Evolutionary conservation across 768 basidiomycete genomes (phyloP).

Genomic region (Macrolepiota albuminosa): DNA sequence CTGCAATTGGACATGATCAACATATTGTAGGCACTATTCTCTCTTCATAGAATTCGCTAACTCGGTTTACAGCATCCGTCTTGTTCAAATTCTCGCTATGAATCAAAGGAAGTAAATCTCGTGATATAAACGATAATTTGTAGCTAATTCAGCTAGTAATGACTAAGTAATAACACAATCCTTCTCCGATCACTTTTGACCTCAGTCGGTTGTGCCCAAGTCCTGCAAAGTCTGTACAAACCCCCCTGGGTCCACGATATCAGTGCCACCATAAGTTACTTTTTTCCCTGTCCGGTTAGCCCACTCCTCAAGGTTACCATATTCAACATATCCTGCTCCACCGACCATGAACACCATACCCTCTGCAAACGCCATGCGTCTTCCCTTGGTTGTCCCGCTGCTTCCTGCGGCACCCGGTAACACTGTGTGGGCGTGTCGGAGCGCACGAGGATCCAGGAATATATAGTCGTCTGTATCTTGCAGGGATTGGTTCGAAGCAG

Average conservation of each 20-base stretch:
- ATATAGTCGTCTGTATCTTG: conserved; percentile 96
- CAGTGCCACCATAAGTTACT: conserved; percentile 93
- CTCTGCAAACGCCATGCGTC: conserved; percentile 78
- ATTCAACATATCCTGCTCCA: conserved; percentile 96
- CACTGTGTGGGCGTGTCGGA: conserved; percentile 48
- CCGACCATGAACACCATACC: conserved; percentile 93
- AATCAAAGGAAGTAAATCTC: conserved; percentile 40
- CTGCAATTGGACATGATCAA: conserved; percentile 88
- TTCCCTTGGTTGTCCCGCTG: conserved; percentile 34
- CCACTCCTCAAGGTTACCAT: conserved; percentile 96
- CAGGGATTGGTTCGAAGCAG: conserved; percentile 89
- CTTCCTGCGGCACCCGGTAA: conserved; percentile 51
- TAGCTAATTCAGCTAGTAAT: conserved; percentile 10
- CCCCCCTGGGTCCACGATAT: conserved; percentile 84
- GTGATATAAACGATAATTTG: background rate
- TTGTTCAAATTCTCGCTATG: conserved; percentile 77
- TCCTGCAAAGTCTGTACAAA: conserved; percentile 72
- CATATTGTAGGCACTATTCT: conserved; percentile 37
- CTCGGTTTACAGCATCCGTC: conserved; percentile 51
- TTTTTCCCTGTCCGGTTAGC: conserved; percentile 74
- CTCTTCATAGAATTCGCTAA: background rate
- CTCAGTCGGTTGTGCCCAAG: conserved; percentile 40
- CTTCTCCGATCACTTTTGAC: background rate
- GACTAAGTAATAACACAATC: conserved; percentile 6
- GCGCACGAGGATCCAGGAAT: conserved; percentile 87